Evolutionary conservation across 1,139 yeast species (phyloP).

Genomic region (Magnusiomyces ingens): DNA sequence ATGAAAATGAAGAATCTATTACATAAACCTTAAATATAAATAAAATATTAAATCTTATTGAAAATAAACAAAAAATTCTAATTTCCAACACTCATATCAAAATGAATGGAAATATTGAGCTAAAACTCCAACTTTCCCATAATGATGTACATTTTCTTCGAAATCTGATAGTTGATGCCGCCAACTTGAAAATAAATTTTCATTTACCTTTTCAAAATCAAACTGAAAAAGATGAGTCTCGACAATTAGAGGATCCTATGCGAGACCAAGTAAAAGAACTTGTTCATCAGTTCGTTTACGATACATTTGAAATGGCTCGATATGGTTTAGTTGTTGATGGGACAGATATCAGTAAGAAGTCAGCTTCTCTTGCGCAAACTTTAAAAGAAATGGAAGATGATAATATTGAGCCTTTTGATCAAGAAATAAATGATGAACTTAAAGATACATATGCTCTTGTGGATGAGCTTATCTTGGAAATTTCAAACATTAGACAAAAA

Average conservation of each 20-base stretch:
- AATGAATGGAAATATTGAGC: no score
- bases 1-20: no score
- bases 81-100: no score
- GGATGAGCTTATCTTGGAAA: conserved; percentile 46
- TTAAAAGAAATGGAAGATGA: background rate
- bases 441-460: conserved; percentile 44
- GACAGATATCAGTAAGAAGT: conserved; percentile 19
- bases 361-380: background rate
- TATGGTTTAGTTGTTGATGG: conserved; percentile 46
- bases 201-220: conserved; percentile 37
- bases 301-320: conserved; percentile 47
- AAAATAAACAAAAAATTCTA: no score
- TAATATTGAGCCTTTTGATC: conserved; percentile 52
- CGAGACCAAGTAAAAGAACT: conserved; percentile 40
- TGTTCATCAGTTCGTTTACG: conserved; percentile 40
- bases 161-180: conserved; percentile 37
- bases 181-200: conserved; percentile 40
- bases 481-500: conserved; percentile 44
- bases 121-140: conserved; percentile 42
- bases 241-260: conserved; percentile 39
- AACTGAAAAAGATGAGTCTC: conserved; percentile 23
- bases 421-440: conserved; percentile 44
- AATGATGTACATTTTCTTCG: conserved; percentile 49
- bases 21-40: no score
- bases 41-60: no score